Percentiles rank a stretch among this genome's conserved stretches.
These are phyloP conservation scores for Apophysomyces sp. DNA, from an alignment of 371 early-diverging fungal species.

Conservation along the genomic window DNA sequence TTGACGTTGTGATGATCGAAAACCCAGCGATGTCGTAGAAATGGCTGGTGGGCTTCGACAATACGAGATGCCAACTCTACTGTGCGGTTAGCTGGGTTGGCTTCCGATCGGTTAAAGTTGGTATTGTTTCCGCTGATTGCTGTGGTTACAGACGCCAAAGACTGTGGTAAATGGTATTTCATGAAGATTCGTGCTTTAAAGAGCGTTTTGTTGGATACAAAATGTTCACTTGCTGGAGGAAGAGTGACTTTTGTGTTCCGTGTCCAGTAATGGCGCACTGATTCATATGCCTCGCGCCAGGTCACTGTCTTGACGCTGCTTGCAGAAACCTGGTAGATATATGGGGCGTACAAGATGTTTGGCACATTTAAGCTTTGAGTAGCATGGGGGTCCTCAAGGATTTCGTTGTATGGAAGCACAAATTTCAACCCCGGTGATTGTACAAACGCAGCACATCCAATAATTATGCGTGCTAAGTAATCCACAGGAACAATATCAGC, in stretches of 20 bases:
- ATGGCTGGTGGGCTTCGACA: slow-evolving; percentile 37
- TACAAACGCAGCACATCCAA: slow-evolving; percentile 33
- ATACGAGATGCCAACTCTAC: slow-evolving; percentile 35
- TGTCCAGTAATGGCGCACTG: slow-evolving; percentile 44
- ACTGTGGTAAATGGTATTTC: slow-evolving; percentile 38
- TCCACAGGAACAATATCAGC: slow-evolving; percentile 65
- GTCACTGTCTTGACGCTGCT: slow-evolving; percentile 17
- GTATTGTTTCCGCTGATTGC: slow-evolving; percentile 15
- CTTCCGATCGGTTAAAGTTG: slow-evolving; percentile 7
- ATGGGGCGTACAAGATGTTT: slow-evolving; percentile 35
- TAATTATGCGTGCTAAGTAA: slow-evolving; percentile 32
- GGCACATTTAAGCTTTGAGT: slow-evolving; percentile 24
- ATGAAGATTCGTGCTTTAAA: slow-evolving; percentile 41
- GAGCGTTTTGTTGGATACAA: slow-evolving; percentile 34
- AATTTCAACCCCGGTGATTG: slow-evolving; percentile 35
- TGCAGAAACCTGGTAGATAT: slow-evolving; percentile 42
- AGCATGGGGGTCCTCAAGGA: slow-evolving; percentile 20
- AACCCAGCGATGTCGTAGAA: slow-evolving; percentile 34
- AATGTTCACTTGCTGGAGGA: slow-evolving; percentile 36
- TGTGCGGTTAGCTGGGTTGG: slow-evolving; percentile 22
- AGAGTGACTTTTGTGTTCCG: slow-evolving; percentile 31
- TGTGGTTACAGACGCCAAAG: slow-evolving; percentile 29
- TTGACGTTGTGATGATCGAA: slow-evolving; percentile 40
- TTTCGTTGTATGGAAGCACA: slow-evolving; percentile 45
- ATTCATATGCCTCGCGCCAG: slow-evolving; percentile 37